phyloP scores from a whole-genome alignment of 305 asterid species.

The Plantago coronopus region DNA sequence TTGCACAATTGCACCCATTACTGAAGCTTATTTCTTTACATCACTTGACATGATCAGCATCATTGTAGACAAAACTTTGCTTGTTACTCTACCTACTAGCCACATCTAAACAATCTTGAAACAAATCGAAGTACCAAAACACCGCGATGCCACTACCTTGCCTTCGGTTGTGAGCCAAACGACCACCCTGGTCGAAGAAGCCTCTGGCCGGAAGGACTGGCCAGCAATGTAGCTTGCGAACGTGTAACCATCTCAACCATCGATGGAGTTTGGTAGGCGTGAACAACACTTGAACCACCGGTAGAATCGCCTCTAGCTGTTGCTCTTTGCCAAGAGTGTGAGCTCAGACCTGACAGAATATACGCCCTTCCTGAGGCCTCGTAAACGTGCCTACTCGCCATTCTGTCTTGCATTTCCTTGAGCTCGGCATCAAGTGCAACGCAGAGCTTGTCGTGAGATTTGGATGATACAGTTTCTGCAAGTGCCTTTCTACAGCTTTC shows the following conservation, averaged over 20 bases:
- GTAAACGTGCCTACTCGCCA: slow-evolving; percentile 77
- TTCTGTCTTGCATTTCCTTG: slow-evolving; percentile 94
- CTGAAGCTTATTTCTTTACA: slow-evolving; percentile 50
- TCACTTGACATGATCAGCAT: slow-evolving; percentile 41
- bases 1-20: slow-evolving; percentile 22
- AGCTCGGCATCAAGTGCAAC: slow-evolving; percentile 80
- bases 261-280: slow-evolving; percentile 84
- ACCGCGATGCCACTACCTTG: slow-evolving; percentile 39
- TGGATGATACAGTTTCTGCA: slow-evolving; percentile 59
- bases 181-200: slow-evolving; percentile 58
- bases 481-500: slow-evolving; percentile 54
- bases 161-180: slow-evolving; percentile 56
- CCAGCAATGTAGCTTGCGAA: slow-evolving; percentile 64
- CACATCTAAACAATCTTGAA: slow-evolving; percentile 20
- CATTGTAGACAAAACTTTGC: slow-evolving; percentile 29
- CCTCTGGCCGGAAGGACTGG: slow-evolving; percentile 59
- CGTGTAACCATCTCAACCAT: slow-evolving; percentile 95
- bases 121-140: not conserved
- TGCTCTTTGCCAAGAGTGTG: slow-evolving; percentile 99
- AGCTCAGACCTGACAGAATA: slow-evolving; percentile 84
- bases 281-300: slow-evolving; percentile 72
- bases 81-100: slow-evolving; percentile 23
- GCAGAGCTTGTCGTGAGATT: slow-evolving; percentile 62
- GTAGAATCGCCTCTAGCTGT: slow-evolving; percentile 94
- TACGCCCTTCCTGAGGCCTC: slow-evolving; percentile 95